Percentiles rank a stretch among this genome's conserved stretches.
phyloP scores from a whole-genome alignment of 163 green algal genomes.

The Scenedesmus sp. region DNA sequence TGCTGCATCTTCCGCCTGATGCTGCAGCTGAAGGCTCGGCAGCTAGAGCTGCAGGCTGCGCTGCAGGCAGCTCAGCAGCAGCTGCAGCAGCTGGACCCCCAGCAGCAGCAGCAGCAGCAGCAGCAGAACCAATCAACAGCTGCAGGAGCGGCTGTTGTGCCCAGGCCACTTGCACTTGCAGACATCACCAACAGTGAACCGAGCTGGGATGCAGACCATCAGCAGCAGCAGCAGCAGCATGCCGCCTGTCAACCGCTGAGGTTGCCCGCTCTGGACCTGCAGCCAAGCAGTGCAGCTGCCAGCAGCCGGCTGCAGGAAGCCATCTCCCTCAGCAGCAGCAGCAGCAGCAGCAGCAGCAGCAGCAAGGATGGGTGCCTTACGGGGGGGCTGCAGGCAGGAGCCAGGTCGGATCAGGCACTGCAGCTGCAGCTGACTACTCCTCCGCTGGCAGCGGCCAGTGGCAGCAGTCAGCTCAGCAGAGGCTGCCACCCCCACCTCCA shows the following conservation, averaged over 20 bases:
- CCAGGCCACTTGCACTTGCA: not conserved
- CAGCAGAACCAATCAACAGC: not conserved
- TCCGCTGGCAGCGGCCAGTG: not conserved
- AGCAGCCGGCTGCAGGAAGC: not conserved
- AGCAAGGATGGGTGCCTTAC: not conserved
- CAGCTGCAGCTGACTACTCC: not conserved
- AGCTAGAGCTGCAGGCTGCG: slow-evolving; percentile 22
- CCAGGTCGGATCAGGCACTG: not conserved
- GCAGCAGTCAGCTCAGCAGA: not conserved
- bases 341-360: slow-evolving; percentile 6
- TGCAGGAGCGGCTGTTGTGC: not conserved
- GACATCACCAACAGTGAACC: slow-evolving; percentile 13
- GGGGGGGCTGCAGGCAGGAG: not conserved
- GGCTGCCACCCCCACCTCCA: slow-evolving; percentile 3
- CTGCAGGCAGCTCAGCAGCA: not conserved
- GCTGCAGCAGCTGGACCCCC: slow-evolving; percentile 13
- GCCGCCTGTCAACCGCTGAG: not conserved
- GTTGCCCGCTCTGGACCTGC: not conserved
- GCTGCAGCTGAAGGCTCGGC: slow-evolving; percentile 4
- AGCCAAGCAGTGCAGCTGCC: not conserved
- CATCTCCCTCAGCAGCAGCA: not conserved
- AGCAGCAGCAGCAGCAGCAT: slow-evolving; percentile 21
- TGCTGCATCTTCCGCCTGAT: not conserved
- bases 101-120: slow-evolving; percentile 45
- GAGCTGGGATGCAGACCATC: not conserved